These are phyloP conservation scores for Scheffersomyces amazonensis DNA, from an alignment of 805 yeast genomes.

Conservation along the genomic window DNA sequence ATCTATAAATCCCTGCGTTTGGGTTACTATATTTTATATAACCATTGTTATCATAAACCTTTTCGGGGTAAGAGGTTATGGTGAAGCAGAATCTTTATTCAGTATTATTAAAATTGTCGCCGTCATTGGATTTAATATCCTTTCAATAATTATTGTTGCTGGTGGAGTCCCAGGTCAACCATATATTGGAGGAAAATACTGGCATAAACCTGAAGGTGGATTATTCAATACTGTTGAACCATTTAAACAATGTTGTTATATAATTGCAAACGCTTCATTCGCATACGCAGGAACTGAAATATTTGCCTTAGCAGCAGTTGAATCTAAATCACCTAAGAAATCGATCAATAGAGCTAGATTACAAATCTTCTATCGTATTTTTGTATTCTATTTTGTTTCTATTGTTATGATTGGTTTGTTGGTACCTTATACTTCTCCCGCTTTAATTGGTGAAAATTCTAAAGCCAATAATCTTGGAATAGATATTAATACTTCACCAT, in stretches of 20 bases:
- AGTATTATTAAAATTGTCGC: constrained; percentile 55
- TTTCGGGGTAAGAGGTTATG: constrained; percentile 65
- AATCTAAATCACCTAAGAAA: constrained; percentile 58
- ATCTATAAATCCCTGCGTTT: constrained; percentile 47
- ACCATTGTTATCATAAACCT: constrained; percentile 51
- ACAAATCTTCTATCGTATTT: constrained; percentile 63
- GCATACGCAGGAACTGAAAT: constrained; percentile 68
- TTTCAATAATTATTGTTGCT: constrained; percentile 51
- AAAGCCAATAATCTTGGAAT: constrained; percentile 14
- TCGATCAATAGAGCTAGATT: constrained; percentile 63
- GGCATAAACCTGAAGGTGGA: constrained; percentile 56
- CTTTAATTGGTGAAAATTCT: constrained; percentile 15
- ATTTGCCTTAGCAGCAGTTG: constrained; percentile 65
- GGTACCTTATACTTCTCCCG: constrained; percentile 33
- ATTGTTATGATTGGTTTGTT: constrained; percentile 54
- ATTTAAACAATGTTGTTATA: constrained; percentile 61
- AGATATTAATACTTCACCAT: constrained; percentile 32
- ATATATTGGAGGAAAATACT: constrained; percentile 57
- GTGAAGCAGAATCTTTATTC: constrained; percentile 64
- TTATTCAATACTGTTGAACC: constrained; percentile 37
- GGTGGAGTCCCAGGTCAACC: constrained; percentile 60
- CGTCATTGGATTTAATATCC: constrained; percentile 55
- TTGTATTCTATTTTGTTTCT: constrained; percentile 55
- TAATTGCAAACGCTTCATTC: constrained; percentile 61
- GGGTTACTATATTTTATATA: constrained; percentile 53